Percentiles rank a stretch among this genome's conserved stretches.
These are phyloP conservation scores for Exsudoporus floridanus DNA, from an alignment of 1,284 basidiomycete genomes.

Conservation along the genomic window DNA sequence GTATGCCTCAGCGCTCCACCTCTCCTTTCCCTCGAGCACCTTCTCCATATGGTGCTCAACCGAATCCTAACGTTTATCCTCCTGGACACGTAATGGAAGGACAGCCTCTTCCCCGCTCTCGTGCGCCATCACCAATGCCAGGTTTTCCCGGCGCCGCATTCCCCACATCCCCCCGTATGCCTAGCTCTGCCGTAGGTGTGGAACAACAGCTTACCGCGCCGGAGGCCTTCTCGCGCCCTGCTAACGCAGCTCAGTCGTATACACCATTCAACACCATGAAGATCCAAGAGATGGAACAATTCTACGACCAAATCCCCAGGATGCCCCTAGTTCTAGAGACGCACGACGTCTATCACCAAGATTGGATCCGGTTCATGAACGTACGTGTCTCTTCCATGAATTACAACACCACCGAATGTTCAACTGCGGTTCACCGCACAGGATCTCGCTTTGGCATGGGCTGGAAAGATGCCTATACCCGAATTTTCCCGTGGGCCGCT, in stretches of 20 bases:
- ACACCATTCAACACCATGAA: constrained; percentile 68
- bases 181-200: constrained; percentile 22
- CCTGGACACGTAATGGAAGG: constrained; percentile 56
- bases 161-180: constrained; percentile 36
- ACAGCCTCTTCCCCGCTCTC: constrained; percentile 39
- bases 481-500: constrained; percentile 45
- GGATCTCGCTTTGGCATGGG: constrained; percentile 73
- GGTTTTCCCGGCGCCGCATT: constrained; percentile 26
- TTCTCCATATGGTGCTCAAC: constrained; percentile 34
- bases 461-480: constrained; percentile 64
- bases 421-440: constrained; percentile 29
- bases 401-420: neutral
- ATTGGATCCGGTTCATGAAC: constrained; percentile 75
- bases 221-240: constrained; percentile 67
- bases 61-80: constrained; percentile 42
- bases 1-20: constrained; percentile 30
- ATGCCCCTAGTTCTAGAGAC: constrained; percentile 69
- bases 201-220: constrained; percentile 54
- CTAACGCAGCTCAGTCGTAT: constrained; percentile 65
- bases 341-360: constrained; percentile 74
- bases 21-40: constrained; percentile 41
- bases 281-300: constrained; percentile 71
- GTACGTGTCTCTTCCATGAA: constrained; percentile 39
- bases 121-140: constrained; percentile 40
- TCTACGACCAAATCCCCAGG: constrained; percentile 60